Percentiles rank a stretch among this genome's conserved stretches.
These are phyloP conservation scores for Metschnikowia noctiluminum DNA, from an alignment of 805 yeast species.

Conservation along the genomic window DNA sequence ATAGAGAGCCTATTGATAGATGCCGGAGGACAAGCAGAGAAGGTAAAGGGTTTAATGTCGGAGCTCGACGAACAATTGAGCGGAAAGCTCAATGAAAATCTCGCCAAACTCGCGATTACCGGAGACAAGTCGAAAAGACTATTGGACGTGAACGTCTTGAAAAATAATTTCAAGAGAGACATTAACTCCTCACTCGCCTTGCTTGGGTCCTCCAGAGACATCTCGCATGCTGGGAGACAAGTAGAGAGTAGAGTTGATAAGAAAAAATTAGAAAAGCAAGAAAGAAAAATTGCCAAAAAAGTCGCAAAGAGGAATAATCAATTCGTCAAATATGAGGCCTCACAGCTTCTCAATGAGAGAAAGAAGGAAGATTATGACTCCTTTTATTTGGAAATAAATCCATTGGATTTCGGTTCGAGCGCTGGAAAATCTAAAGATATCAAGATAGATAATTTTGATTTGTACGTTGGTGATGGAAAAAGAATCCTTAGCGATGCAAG, in stretches of 20 bases:
- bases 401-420: slow-evolving; percentile 74
- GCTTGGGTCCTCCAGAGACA: slow-evolving; percentile 74
- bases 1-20: slow-evolving; percentile 60
- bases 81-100: slow-evolving; percentile 58
- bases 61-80: slow-evolving; percentile 47
- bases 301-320: slow-evolving; percentile 86
- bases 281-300: slow-evolving; percentile 93
- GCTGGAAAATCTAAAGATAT: slow-evolving; percentile 98
- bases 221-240: slow-evolving; percentile 87
- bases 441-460: slow-evolving; percentile 86
- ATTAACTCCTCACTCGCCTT: slow-evolving; percentile 72
- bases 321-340: slow-evolving; percentile 90
- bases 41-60: slow-evolving; percentile 48
- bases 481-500: slow-evolving; percentile 87
- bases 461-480: slow-evolving; percentile 94
- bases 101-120: slow-evolving; percentile 70
- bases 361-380: slow-evolving; percentile 82
- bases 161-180: slow-evolving; percentile 62
- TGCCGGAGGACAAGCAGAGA: slow-evolving; percentile 75
- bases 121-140: slow-evolving; percentile 89
- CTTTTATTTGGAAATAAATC: slow-evolving; percentile 92
- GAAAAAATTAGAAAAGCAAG: slow-evolving; percentile 96
- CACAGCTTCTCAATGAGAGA: slow-evolving; percentile 69
- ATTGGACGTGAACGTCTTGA: slow-evolving; percentile 68
- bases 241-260: slow-evolving; percentile 94